Conservation (phyloP, 208 protist genomes). For the Trichomonas tenax region DNA sequence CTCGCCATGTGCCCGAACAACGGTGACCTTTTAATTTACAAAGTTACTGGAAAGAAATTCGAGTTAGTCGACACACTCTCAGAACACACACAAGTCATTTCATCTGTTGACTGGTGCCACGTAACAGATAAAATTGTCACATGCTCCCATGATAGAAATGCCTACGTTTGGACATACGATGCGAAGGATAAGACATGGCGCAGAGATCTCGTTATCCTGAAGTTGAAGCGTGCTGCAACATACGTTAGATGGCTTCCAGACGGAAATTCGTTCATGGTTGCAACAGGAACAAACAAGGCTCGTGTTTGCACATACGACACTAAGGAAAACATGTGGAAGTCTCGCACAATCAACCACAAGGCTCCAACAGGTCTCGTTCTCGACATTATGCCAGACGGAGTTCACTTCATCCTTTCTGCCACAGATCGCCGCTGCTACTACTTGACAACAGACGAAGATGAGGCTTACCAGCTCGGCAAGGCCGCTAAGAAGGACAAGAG, state of each 20-base stretch:
- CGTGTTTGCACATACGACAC: conserved; percentile 68
- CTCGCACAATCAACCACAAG: conserved; percentile 52
- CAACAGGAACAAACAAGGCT: conserved; percentile 52
- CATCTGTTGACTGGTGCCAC: conserved; percentile 61
- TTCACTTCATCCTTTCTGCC: neutral
- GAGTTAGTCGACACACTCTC: neutral
- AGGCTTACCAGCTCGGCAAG: neutral
- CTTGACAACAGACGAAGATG: neutral
- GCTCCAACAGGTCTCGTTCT: conserved; percentile 55
- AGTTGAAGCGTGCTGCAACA: conserved; percentile 46
- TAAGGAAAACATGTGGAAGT: conserved; percentile 72
- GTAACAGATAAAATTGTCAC: conserved; percentile 62
- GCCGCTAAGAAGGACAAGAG: neutral
- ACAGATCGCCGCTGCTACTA: neutral
- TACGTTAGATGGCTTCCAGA: conserved; percentile 33
- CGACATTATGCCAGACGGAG: conserved; percentile 62
- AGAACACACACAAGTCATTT: conserved; percentile 8
- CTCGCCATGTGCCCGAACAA: conserved; percentile 60
- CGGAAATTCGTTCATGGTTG: conserved; percentile 65
- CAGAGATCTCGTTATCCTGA: conserved; percentile 62
- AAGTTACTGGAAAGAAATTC: conserved; percentile 24
- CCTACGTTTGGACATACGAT: conserved; percentile 66
- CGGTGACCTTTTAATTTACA: conserved; percentile 56
- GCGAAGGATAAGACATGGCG: conserved; percentile 51
- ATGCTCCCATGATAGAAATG: conserved; percentile 70